These are phyloP conservation scores for Strobilomyces confusus DNA, from an alignment of 768 basidiomycete species.

Conservation along the genomic window DNA sequence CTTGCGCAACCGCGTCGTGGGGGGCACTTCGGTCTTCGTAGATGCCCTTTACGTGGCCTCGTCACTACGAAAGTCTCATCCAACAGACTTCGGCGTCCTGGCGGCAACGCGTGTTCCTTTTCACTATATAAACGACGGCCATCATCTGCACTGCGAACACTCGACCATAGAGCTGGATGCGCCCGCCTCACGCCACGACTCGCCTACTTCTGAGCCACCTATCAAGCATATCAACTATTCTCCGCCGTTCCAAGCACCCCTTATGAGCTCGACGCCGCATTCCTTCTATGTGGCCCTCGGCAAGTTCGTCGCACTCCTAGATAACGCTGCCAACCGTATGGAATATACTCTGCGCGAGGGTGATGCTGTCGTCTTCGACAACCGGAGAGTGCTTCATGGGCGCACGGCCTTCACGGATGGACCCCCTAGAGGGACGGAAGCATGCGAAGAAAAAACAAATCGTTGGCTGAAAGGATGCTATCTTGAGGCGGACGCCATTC, in stretches of 20 bases:
- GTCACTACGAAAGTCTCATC: slow-evolving; percentile 43
- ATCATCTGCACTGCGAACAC: slow-evolving; percentile 71
- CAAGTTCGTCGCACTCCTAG: slow-evolving; percentile 56
- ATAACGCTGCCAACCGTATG: slow-evolving; percentile 48
- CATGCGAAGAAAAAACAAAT: slow-evolving; percentile 47
- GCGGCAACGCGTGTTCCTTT: slow-evolving; percentile 67
- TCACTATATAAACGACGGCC: slow-evolving; percentile 88
- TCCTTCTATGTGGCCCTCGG: slow-evolving; percentile 61
- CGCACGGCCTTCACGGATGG: slow-evolving; percentile 66
- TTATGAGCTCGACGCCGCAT: slow-evolving; percentile 47
- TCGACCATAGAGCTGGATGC: slow-evolving; percentile 67
- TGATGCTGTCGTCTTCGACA: slow-evolving; percentile 89
- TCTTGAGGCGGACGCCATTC: slow-evolving; percentile 61
- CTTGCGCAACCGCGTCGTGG: slow-evolving; percentile 75
- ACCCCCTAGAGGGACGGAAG: slow-evolving; percentile 26
- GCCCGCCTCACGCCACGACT: slow-evolving; percentile 8
- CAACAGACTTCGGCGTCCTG: slow-evolving; percentile 56
- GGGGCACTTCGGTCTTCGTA: slow-evolving; percentile 84
- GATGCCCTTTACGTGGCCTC: slow-evolving; percentile 70
- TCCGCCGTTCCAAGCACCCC: slow-evolving; percentile 90
- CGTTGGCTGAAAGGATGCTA: slow-evolving; percentile 93
- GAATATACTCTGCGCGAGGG: slow-evolving; percentile 73
- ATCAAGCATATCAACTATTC: slow-evolving; percentile 83
- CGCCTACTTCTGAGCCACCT: slow-evolving; percentile 10
- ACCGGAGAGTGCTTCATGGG: slow-evolving; percentile 84